These are phyloP conservation scores for Metarhizium rileyi DNA, from an alignment of 2,329 filamentous ascomycete genomes.

Conservation along the genomic window DNA sequence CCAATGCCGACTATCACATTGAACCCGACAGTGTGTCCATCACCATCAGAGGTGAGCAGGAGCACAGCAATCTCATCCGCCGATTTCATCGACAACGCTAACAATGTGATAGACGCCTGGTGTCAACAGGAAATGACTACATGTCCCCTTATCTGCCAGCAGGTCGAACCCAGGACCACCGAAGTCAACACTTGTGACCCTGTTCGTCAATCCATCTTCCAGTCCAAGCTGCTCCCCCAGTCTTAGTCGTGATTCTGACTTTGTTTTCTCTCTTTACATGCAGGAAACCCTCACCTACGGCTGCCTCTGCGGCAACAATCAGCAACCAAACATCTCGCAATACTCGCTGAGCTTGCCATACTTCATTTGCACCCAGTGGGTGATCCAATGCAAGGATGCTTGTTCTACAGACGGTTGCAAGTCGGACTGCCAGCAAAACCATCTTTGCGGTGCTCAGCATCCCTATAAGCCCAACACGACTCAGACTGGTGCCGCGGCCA, in stretches of 20 bases:
- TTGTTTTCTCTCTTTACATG: background rate
- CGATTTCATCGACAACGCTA: constrained; percentile 8
- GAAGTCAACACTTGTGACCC: constrained; percentile 57
- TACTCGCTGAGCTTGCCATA: constrained; percentile 72
- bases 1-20: constrained; percentile 50
- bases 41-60: constrained; percentile 38
- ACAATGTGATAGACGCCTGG: constrained; percentile 43
- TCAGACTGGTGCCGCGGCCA: constrained; percentile 21
- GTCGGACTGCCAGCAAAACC: constrained; percentile 6
- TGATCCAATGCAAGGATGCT: constrained; percentile 61
- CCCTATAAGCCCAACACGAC: constrained; percentile 29
- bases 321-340: constrained; percentile 61
- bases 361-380: constrained; percentile 65
- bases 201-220: constrained; percentile 29
- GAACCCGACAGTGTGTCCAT: constrained; percentile 50
- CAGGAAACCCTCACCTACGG: constrained; percentile 54
- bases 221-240: background rate
- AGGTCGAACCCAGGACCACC: constrained; percentile 41
- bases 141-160: constrained; percentile 65
- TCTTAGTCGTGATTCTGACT: background rate
- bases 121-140: constrained; percentile 51
- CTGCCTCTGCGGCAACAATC: constrained; percentile 60
- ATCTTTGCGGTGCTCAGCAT: constrained; percentile 7
- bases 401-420: constrained; percentile 62
- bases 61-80: background rate